These are phyloP conservation scores for Trichoderma sp. DNA, from an alignment of 2,329 filamentous ascomycete genomes.

Conservation along the genomic window DNA sequence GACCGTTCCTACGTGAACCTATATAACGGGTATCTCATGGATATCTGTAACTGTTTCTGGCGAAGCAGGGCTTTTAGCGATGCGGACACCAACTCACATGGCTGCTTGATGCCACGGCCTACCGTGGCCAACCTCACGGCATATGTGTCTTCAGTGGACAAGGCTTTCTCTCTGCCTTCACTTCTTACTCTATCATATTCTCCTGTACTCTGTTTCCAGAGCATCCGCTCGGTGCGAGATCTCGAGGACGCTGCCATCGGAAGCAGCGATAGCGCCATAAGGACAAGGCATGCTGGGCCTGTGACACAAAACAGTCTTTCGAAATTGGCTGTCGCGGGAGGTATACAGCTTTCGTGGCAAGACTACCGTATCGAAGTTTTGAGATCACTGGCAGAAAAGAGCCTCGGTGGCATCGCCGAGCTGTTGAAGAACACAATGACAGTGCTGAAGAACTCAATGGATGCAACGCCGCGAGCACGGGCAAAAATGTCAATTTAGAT, in stretches of 20 bases:
- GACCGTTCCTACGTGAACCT: constrained; percentile 64
- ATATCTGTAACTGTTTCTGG: constrained; percentile 85
- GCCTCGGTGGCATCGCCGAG: constrained; percentile 67
- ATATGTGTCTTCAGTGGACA: constrained; percentile 56
- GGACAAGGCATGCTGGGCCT: constrained; percentile 64
- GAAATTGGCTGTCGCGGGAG: constrained; percentile 66
- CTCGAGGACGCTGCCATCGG: constrained; percentile 60
- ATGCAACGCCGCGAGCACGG: constrained; percentile 36
- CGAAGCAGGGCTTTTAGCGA: constrained; percentile 70
- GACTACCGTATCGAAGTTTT: constrained; percentile 77
- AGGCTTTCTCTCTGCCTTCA: constrained; percentile 50
- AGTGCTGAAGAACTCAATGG: constrained; percentile 61
- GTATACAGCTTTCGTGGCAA: constrained; percentile 69
- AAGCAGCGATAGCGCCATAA: constrained; percentile 43
- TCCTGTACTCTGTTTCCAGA: constrained; percentile 59
- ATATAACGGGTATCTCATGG: constrained; percentile 86
- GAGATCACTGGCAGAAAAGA: constrained; percentile 65
- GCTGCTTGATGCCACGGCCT: constrained; percentile 53
- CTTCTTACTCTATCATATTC: constrained; percentile 64
- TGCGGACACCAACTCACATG: constrained; percentile 64
- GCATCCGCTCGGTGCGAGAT: constrained; percentile 58
- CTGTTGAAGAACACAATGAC: constrained; percentile 84
- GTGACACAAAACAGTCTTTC: constrained; percentile 70
- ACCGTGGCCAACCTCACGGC: constrained; percentile 51
- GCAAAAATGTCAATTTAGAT: constrained; percentile 28